Evolutionary conservation across 1,284 basidiomycete genomes (phyloP).

Genomic region (Trametes hirsuta): DNA sequence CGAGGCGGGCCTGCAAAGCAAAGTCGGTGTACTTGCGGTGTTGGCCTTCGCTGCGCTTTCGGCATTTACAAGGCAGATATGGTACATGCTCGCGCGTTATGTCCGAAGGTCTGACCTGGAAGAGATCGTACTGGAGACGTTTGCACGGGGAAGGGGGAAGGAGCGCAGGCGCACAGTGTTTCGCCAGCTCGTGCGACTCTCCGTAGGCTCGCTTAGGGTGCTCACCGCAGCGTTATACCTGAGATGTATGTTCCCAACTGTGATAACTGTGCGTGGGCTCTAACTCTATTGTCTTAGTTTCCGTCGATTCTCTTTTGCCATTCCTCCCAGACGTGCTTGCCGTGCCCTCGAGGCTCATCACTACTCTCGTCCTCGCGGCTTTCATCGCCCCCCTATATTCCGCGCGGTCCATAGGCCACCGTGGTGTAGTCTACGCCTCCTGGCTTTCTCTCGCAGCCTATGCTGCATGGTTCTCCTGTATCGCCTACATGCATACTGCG

Average conservation of each 20-base stretch:
- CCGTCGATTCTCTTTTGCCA: conserved; percentile 52
- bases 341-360: conserved; percentile 36
- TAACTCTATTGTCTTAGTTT: conserved; percentile 41
- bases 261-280: background rate
- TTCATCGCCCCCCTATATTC: conserved; percentile 53
- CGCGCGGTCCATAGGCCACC: conserved; percentile 55
- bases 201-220: conserved; percentile 49
- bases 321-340: conserved; percentile 40
- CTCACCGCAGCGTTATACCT: conserved; percentile 64
- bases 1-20: conserved; percentile 49
- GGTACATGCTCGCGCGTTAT: conserved; percentile 75
- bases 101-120: conserved; percentile 63
- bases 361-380: conserved; percentile 45
- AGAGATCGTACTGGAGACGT: conserved; percentile 62
- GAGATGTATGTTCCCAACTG: conserved; percentile 50
- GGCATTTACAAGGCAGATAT: conserved; percentile 65
- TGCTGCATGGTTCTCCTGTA: conserved; percentile 57
- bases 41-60: conserved; percentile 59
- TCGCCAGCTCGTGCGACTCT: conserved; percentile 44
- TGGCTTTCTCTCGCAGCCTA: conserved; percentile 61
- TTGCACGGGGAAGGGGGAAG: conserved; percentile 58
- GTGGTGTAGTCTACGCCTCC: conserved; percentile 56
- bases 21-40: conserved; percentile 53
- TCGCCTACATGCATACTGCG: conserved; percentile 51
- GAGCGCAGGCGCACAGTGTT: conserved; percentile 37